Conservation (phyloP, 2,329 filamentous ascomycete species). For the Neospermospora avenae region DNA sequence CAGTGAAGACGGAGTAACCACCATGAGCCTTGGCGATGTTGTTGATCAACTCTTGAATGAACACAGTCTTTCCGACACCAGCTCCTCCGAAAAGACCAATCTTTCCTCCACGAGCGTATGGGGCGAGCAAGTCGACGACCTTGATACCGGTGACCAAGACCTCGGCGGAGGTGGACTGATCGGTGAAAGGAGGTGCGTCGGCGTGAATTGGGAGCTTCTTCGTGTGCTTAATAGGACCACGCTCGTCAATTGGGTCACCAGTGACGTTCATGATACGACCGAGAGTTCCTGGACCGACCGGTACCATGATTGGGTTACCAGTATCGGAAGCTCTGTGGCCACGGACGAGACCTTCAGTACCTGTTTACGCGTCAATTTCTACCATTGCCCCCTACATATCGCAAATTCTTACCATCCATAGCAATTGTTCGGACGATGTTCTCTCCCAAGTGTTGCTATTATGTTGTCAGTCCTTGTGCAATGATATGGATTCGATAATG, state of each 20-base stretch:
- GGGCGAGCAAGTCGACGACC: conserved; percentile 98
- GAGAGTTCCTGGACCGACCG: conserved; percentile 88
- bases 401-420: conserved; percentile 82
- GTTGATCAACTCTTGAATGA: conserved; percentile 99
- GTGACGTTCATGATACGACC: conserved; percentile 99
- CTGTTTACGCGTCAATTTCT: conserved; percentile 44
- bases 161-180: conserved; percentile 95
- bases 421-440: conserved; percentile 99
- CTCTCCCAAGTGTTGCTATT: conserved; percentile 97
- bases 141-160: conserved; percentile 99
- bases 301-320: conserved; percentile 92
- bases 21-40: conserved; percentile 99
- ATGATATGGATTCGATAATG: conserved; percentile 17
- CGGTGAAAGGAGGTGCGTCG: conserved; percentile 86
- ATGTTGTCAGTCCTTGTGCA: conserved; percentile 38
- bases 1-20: conserved; percentile 99
- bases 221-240: conserved; percentile 92
- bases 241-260: conserved; percentile 99
- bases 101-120: conserved; percentile 99
- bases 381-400: conserved; percentile 10
- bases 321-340: conserved; percentile 83
- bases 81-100: conserved; percentile 99
- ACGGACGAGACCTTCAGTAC: conserved; percentile 99
- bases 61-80: conserved; percentile 99
- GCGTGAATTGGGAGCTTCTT: conserved; percentile 90